Evolutionary conservation across 352 stramenopile genomes (phyloP).

Genomic region (Pilasporangium apinafurcum): DNA sequence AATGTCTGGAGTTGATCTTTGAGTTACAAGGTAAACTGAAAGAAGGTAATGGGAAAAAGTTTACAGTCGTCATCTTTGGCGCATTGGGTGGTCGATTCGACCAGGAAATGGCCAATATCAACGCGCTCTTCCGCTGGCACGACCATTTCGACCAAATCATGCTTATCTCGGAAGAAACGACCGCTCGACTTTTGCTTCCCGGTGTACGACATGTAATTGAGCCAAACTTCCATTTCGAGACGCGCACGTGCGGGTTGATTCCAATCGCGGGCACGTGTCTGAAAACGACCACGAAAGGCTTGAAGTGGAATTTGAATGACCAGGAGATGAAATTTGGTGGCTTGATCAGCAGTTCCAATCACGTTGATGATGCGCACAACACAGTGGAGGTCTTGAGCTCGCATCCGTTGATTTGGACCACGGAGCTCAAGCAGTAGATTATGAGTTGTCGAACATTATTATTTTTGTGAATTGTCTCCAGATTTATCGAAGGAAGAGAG

Average conservation of each 20-base stretch:
- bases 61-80: conserved; percentile 88
- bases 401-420: conserved; percentile 86
- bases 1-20: conserved; percentile 72
- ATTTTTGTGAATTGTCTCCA: too few species aligned
- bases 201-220: conserved; percentile 52
- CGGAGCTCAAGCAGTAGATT: conserved; percentile 56
- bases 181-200: conserved; percentile 72
- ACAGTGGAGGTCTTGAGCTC: conserved; percentile 67
- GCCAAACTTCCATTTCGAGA: conserved; percentile 88
- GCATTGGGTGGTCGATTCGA: conserved; percentile 96
- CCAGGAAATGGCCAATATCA: conserved; percentile 96
- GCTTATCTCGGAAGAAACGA: conserved; percentile 89
- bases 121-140: conserved; percentile 88
- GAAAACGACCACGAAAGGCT: conserved; percentile 76
- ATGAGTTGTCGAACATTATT: neutral
- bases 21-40: conserved; percentile 20
- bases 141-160: conserved; percentile 75
- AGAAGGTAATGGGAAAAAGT: conserved; percentile 14
- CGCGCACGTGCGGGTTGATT: conserved; percentile 92
- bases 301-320: conserved; percentile 86
- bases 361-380: conserved; percentile 31
- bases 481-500: too few species aligned
- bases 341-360: conserved; percentile 83
- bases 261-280: conserved; percentile 82
- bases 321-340: conserved; percentile 69